A percentile compares a stretch with the other conserved stretches of the same genome.
These are phyloP conservation scores for Gaultheria prostrata DNA, from an alignment of 148 eudicot species.

Conservation along the genomic window DNA sequence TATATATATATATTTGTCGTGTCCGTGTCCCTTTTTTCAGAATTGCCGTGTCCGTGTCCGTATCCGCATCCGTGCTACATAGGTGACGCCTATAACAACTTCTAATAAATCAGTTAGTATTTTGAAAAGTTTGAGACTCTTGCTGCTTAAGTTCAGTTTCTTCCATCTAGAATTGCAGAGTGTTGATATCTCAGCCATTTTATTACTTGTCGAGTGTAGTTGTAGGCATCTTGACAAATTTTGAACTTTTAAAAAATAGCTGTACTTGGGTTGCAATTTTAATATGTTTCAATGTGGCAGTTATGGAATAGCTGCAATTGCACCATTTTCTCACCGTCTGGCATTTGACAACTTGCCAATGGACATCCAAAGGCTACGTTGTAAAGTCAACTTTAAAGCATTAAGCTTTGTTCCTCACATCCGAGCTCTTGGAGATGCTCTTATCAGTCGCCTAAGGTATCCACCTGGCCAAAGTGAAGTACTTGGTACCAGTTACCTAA, in stretches of 20 bases:
- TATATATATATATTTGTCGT: no score
- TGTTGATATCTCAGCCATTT: neutral
- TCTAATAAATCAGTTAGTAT: neutral
- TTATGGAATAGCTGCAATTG: conserved; percentile 91
- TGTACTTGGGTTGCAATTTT: neutral
- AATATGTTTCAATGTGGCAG: conserved; percentile 34
- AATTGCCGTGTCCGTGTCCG: no score
- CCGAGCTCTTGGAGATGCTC: conserved; percentile 74
- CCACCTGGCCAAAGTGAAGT: conserved; percentile 38
- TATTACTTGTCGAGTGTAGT: neutral
- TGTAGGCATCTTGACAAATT: neutral
- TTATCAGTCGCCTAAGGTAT: conserved; percentile 64
- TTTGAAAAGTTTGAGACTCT: neutral
- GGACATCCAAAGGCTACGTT: conserved; percentile 78
- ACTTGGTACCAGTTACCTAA: conserved; percentile 39
- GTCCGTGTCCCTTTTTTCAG: no score
- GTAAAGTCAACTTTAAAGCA: conserved; percentile 94
- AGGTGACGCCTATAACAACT: neutral
- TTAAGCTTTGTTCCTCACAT: conserved; percentile 76
- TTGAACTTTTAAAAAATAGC: neutral
- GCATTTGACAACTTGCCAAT: conserved; percentile 89
- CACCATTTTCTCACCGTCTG: conserved; percentile 95
- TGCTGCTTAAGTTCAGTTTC: neutral
- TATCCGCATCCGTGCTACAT: no score
- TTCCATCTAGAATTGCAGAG: neutral